phyloP scores from a whole-genome alignment of 306 rosid species.

The Adenanthera pavonina region DNA sequence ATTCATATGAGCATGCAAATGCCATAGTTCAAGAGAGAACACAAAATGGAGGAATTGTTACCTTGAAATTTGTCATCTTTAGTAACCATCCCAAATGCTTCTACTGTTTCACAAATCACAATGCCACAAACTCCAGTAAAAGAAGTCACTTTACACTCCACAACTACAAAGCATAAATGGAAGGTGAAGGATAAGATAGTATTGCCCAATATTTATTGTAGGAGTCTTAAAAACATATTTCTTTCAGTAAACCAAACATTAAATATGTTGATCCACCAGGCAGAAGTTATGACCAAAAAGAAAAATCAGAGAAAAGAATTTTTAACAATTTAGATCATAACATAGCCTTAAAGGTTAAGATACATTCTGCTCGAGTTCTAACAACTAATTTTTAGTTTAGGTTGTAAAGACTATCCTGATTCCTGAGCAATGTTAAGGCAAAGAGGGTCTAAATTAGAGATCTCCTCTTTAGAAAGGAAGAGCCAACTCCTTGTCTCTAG shows the following conservation, averaged over 20 bases:
- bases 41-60: constrained; percentile 39
- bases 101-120: constrained; percentile 87
- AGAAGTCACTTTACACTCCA: constrained; percentile 65
- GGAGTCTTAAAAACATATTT: constrained; percentile 4
- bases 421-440: background rate
- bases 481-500: background rate
- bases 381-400: background rate
- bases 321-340: background rate
- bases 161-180: constrained; percentile 60
- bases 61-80: constrained; percentile 69
- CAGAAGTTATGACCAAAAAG: background rate
- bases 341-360: background rate
- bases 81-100: constrained; percentile 79
- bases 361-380: background rate
- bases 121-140: constrained; percentile 69
- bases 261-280: background rate
- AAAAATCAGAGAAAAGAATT: background rate
- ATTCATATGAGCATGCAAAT: background rate
- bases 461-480: background rate
- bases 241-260: constrained; percentile 3
- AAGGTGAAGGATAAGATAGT: background rate
- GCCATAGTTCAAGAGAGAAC: background rate
- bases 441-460: background rate
- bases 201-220: background rate
- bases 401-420: background rate